Evolutionary conservation across 78 protist genomes (phyloP).

Genomic region (Acrasis kona): DNA sequence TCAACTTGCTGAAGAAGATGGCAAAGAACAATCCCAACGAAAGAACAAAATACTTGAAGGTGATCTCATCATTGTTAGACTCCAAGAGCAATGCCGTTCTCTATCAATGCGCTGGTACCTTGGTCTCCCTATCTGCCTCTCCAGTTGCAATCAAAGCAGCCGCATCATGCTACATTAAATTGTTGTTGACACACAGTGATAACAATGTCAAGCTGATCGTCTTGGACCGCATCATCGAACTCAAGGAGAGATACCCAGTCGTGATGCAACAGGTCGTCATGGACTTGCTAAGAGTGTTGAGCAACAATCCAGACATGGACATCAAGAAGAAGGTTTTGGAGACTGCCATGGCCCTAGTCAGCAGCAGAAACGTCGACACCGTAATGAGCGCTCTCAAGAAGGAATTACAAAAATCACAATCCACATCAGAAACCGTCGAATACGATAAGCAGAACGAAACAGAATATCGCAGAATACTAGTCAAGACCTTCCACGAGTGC

Average conservation of each 20-base stretch:
- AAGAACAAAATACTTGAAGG: conserved; percentile 43
- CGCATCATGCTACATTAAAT: conserved; percentile 59
- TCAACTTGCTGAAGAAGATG: conserved; percentile 76
- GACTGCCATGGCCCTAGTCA: conserved; percentile 58
- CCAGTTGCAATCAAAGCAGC: conserved; percentile 82
- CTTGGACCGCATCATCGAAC: conserved; percentile 56
- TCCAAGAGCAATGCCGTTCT: conserved; percentile 50
- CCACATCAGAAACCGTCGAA: no score
- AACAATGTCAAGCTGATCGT: conserved; percentile 89
- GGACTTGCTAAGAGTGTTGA: conserved; percentile 85
- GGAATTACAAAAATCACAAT: conserved; percentile 61
- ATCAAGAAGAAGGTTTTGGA: conserved; percentile 70
- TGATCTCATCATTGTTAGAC: conserved; percentile 61
- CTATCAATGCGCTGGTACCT: conserved; percentile 33
- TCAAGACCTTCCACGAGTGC: conserved; percentile 71
- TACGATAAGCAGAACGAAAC: conserved; percentile 4
- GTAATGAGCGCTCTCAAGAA: conserved; percentile 72
- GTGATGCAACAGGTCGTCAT: conserved; percentile 74
- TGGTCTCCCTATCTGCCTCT: conserved; percentile 41
- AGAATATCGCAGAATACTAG: conserved; percentile 70
- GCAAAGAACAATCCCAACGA: conserved; percentile 40
- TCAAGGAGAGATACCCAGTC: conserved; percentile 40
- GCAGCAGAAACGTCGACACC: conserved; percentile 63
- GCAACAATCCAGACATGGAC: conserved; percentile 74
- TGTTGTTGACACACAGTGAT: conserved; percentile 65